phyloP scores from a whole-genome alignment of 2,329 filamentous ascomycete genomes.

The Neobulgaria alba region DNA sequence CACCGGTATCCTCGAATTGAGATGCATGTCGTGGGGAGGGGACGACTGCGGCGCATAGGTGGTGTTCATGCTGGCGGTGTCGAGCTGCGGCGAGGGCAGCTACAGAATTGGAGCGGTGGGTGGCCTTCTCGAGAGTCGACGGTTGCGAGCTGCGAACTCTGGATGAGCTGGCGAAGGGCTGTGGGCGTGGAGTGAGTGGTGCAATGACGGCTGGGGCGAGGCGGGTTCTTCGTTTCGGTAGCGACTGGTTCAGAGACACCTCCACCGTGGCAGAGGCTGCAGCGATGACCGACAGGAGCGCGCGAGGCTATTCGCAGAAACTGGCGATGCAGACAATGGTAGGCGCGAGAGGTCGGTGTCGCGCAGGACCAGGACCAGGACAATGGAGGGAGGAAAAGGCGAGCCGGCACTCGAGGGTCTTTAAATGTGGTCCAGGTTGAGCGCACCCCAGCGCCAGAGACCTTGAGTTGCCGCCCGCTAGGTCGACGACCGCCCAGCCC shows the following conservation, averaged over 20 bases:
- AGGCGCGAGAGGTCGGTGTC: too few species aligned
- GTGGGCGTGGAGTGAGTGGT: not conserved
- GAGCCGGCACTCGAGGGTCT: not conserved
- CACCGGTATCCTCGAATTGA: slow-evolving; percentile 3
- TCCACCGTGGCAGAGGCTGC: not conserved
- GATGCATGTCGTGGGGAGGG: slow-evolving; percentile 14
- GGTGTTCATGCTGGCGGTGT: slow-evolving; percentile 13
- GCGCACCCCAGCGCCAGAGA: too few species aligned
- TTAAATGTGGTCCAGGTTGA: not conserved
- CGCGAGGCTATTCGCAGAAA: not conserved
- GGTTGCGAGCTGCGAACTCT: not conserved
- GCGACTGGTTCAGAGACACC: not conserved
- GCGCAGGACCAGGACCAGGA: not conserved
- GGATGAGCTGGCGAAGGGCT: not conserved
- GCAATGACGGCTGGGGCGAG: not conserved
- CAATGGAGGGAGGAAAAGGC: not conserved
- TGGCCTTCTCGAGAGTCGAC: not conserved
- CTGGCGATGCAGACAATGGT: not conserved
- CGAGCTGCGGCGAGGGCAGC: not conserved
- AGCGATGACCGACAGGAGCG: not conserved
- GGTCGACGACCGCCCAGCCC: not conserved
- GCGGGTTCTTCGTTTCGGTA: not conserved
- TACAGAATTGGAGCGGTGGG: not conserved
- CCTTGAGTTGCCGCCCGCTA: too few species aligned
- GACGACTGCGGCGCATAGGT: slow-evolving; percentile 18